Base-by-base conservation (phyloP, 208 protist species). In the Acanthamoeba castellanii region DNA sequence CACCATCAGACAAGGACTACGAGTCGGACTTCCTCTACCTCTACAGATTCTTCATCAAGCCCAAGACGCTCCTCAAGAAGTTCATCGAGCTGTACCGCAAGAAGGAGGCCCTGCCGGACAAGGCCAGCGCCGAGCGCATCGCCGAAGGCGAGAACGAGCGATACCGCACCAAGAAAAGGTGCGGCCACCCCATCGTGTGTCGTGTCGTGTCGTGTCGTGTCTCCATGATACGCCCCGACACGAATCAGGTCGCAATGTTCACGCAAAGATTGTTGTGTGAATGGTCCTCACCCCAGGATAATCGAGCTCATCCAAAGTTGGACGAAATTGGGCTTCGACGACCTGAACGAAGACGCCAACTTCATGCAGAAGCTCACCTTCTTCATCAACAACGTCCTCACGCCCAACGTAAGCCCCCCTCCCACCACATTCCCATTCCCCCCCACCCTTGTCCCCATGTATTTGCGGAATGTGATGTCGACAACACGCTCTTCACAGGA, bases 281-380 rank as follows among this genome's bases (percentile, higher is more conserved):
- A n/a, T n/a, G n/a, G n/a, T n/a, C n/a, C n/a, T n/a, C n/a, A n/a
- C n/a, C n/a, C n/a, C n/a, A 13, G 76, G 8, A 59, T 88, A 3
- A 52, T 88, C 27, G 78, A 52, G 27, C 42, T 88, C 27, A 52
- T 88, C 13, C 42, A 88, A 22, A 52, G 22, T 20, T 88, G 78
- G 78, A 88, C 52, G 22, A 27, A 59, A 27, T 8, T 59, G 52
- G 52, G 78, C 52, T 88, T 88, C 27, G n/a, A 88, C 78, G 47
- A 88, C 52, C 52, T 88, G 3, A 88, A 59, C 47, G 78, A 88
- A 18, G 78, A 88, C 47, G 42, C 78, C 47, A 88, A 88, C 47
- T 88, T 88, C 52, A 88, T 88, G 78, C 52, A 88, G 47, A 88
- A 88, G 78, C 52, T 88, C 42, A 88, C 52, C 20, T 88, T 64